Evolutionary conservation across 352 stramenopile species (phyloP).

Genomic region (Aphanomyces astaci): DNA sequence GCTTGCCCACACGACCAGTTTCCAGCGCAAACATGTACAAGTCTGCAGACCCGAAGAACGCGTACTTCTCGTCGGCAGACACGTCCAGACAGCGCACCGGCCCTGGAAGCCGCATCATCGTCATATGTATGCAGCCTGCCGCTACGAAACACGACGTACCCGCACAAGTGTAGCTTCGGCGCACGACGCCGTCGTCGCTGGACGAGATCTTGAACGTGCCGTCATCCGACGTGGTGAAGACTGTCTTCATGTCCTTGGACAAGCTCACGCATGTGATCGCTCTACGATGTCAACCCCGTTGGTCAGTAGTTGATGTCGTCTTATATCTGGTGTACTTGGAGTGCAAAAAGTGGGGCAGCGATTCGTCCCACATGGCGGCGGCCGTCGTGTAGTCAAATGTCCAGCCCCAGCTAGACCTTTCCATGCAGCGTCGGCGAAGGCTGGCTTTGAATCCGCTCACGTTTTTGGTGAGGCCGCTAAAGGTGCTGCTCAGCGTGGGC

Average conservation of each 20-base stretch:
- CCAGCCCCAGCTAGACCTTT: constrained; percentile 64
- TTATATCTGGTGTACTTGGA: constrained; percentile 22
- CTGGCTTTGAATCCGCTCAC: constrained; percentile 68
- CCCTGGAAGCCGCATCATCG: constrained; percentile 5
- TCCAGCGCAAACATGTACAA: constrained; percentile 69
- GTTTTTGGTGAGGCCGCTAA: constrained; percentile 53
- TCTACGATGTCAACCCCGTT: constrained; percentile 18
- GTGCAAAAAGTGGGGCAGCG: constrained; percentile 36
- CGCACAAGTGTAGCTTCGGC: constrained; percentile 29
- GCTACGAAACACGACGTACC: too few species aligned
- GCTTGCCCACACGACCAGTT: constrained; percentile 50
- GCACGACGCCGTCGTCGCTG: constrained; percentile 28
- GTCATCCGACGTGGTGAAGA: constrained; percentile 72
- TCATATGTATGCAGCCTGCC: too few species aligned
- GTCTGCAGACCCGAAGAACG: constrained; percentile 66
- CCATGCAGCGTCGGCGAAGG: constrained; percentile 66
- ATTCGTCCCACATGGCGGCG: constrained; percentile 37
- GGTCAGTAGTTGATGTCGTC: constrained; percentile 12
- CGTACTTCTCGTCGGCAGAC: constrained; percentile 48
- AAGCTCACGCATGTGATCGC: constrained; percentile 60
- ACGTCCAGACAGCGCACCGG: constrained; percentile 37
- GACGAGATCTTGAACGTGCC: constrained; percentile 48
- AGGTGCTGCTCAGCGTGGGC: constrained; percentile 36
- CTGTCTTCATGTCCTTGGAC: constrained; percentile 35
- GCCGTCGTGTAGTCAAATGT: constrained; percentile 31